Base-by-base conservation (phyloP, 805 yeast genomes). In the Candida ponderosae region DNA sequence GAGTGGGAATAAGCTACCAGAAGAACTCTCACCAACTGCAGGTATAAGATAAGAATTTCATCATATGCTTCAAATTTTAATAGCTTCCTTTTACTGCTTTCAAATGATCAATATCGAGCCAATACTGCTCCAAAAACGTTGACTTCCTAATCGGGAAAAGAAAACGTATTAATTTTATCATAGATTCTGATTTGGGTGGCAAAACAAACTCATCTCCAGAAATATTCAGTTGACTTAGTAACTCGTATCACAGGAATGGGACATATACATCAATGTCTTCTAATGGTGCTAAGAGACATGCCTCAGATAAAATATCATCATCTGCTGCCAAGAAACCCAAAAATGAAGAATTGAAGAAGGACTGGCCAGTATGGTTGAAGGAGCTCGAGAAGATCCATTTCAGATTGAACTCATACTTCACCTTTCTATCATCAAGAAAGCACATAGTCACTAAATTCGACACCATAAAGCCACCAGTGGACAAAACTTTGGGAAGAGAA, bases 381-480 rank as follows among this genome's bases (percentile, higher is more conserved):
- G 72, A 70, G 36, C 53, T 76, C 14, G 68, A 65, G 33, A 55
- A 57, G 18, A 65, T 75, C 11, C 77, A 74, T 46, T 72, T 70
- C 49, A 56, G 76, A 41, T 47, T 76, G 35, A 75, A 74, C 46
- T 76, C 84, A 1, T 72, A 76, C 40, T 78, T 66, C 56, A 78
- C 85, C 1, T 80, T 80, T 47, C 58, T 79, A 9, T 66, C 78
- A 30, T 70, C 81, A 4, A 60, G 83, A 39, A 75, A 76, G 41
- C 81, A 77, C 51, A 64, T 79, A 5, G 55, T 75, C 4, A 75
- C 83, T 0, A 73, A 80, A 10, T 74, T 72, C 50, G 73, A 72
- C 3, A 59, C 73, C 1, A 52, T 80, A 18, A 72, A 65, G 38
- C 62, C 65, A 14, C 73, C 82, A 1, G 73, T 75, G 8, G 75